Evolutionary conservation across 352 stramenopile species (phyloP).

Genomic region (Aphanomyces stellatus): DNA sequence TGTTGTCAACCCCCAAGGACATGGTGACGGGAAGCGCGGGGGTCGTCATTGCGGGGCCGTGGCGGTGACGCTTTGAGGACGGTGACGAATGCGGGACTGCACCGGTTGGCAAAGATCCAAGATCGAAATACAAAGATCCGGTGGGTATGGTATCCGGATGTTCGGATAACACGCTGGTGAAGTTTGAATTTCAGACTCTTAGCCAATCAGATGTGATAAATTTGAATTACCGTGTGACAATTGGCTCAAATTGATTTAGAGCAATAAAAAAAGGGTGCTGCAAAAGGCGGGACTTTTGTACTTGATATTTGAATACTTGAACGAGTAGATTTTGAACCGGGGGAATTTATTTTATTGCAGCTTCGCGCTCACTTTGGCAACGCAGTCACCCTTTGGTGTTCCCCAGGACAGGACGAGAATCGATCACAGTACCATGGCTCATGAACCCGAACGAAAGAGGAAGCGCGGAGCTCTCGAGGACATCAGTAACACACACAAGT

Average conservation of each 20-base stretch:
- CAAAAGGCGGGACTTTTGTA: background rate
- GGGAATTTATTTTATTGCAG: background rate
- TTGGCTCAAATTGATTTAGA: slow-evolving; percentile 7
- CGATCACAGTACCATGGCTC: background rate
- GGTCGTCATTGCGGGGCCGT: no score
- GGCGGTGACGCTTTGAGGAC: background rate
- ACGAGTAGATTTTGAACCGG: background rate
- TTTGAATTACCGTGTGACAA: background rate
- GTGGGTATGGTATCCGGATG: background rate
- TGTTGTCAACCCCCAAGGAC: slow-evolving; percentile 55
- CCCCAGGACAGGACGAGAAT: background rate
- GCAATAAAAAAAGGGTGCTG: background rate
- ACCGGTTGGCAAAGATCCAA: background rate
- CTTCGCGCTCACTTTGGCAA: background rate
- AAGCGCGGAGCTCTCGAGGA: slow-evolving; percentile 72
- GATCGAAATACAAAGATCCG: background rate
- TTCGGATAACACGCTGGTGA: no score
- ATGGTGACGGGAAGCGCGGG: no score
- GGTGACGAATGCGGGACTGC: background rate
- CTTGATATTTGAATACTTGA: background rate
- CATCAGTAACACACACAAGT: slow-evolving; percentile 54
- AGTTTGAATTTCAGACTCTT: no score
- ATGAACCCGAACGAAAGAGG: slow-evolving; percentile 37
- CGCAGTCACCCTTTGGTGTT: background rate
- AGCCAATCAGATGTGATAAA: background rate